Base-by-base conservation (phyloP, 306 rosid species). In the Cucumis cinereus region DNA sequence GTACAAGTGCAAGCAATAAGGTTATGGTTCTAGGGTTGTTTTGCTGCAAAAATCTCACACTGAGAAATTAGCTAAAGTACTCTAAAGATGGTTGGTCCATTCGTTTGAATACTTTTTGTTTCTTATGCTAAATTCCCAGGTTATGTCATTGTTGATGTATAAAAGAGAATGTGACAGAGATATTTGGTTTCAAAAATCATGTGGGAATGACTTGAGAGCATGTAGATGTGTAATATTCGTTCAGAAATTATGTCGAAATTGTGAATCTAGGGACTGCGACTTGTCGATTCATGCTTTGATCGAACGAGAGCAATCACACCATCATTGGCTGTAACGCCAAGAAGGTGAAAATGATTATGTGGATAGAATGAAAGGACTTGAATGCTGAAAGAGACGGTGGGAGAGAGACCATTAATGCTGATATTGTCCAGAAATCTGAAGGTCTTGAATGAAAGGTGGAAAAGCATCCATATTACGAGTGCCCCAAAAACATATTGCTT, bases 381-480 rank as follows among this genome's bases (percentile, higher is more conserved):
- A 68, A 43, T 22, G 74, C 36, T 68, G 56, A 68, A 68, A 43
- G 56, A 43, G 56, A 68, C 1, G 19, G 74, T 40, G 74, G 75
- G 58, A 58, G 41, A 23, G 41, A 47, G 75, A 38, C 40, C 75
- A 24, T 70, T 70, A 70, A 70, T 70, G 75, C 23, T 47, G 75
- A 38, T 43, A 54, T 24, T 24, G 17, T 47, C 58, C 41, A 24
- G 58, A 70, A 45, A 14, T 70, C 26, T 70, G 40, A 47, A 70
- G 75, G 58, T 49, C 24, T 26, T 70, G 41, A 47, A 70, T 70
- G 75, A 70, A 10, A 70, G 75, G 75, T 70, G 56, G 75, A 70
- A 28, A 28, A 17, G 23, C 58, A 47, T 70, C 58, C 58, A 47
- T 45, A 69, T 45, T 56, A 49, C 14, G n/a, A 69, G 38, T 43